Conservation (phyloP, 192 early-diverging fungal species). For the Gryganskiella cystojenkinii region DNA sequence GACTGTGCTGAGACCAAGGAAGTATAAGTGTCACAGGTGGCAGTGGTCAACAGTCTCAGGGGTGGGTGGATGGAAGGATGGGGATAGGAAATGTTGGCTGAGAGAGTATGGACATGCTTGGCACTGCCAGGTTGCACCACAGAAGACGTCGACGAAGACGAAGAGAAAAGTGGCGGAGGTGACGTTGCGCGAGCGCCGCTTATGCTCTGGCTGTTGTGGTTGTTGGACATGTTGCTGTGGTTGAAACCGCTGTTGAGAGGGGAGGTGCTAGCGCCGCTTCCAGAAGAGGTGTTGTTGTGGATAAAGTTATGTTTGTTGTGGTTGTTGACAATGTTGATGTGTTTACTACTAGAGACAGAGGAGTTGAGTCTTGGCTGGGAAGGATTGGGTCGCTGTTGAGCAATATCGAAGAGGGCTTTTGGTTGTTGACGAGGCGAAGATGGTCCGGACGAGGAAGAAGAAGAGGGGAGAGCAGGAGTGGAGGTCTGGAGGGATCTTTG, state of each 20-base stretch:
- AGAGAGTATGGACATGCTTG: slow-evolving; percentile 6
- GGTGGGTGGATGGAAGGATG: slow-evolving; percentile 39
- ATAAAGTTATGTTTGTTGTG: background rate
- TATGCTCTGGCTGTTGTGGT: background rate
- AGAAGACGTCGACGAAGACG: background rate
- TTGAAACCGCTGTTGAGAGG: background rate
- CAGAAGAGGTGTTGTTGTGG: slow-evolving; percentile 3
- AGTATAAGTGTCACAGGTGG: slow-evolving; percentile 42
- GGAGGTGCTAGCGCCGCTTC: background rate
- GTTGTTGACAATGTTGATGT: background rate
- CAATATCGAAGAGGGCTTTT: background rate
- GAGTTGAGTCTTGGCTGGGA: slow-evolving; percentile 4
- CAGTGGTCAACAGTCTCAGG: slow-evolving; percentile 36
- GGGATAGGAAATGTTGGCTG: slow-evolving; percentile 26
- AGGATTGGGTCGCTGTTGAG: background rate
- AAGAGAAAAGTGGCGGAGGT: background rate
- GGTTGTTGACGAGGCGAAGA: slow-evolving; percentile 14
- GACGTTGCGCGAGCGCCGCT: slow-evolving; percentile 7
- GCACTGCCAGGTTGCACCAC: background rate
- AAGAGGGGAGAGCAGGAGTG: background rate
- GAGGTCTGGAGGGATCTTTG: slow-evolving; percentile 2
- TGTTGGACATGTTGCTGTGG: slow-evolving; percentile 2
- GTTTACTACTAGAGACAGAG: background rate
- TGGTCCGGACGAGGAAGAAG: background rate
- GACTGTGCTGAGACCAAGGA: slow-evolving; percentile 45